Evolutionary conservation across 352 stramenopile genomes (phyloP).

Genomic region (Blastocystis sp.): DNA sequence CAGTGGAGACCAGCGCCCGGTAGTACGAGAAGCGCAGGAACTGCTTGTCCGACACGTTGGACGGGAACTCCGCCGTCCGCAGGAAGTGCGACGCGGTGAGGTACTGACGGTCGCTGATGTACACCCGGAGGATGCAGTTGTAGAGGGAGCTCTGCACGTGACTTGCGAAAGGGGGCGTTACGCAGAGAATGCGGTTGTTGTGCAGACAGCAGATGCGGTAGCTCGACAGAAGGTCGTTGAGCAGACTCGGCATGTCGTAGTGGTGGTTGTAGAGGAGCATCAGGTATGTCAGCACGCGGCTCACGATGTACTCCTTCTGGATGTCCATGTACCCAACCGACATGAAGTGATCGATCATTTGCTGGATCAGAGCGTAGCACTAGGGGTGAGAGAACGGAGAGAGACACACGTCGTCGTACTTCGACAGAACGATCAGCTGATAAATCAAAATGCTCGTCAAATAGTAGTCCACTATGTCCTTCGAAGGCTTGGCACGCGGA

Average conservation of each 20-base stretch:
- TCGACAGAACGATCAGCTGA: background rate
- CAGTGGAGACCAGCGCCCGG: slow-evolving; percentile 10
- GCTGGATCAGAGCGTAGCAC: background rate
- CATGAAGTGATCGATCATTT: slow-evolving; percentile 4
- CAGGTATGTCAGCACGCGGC: slow-evolving; percentile 16
- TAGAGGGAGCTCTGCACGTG: slow-evolving; percentile 22
- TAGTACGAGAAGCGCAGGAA: slow-evolving; percentile 43
- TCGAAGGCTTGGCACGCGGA: background rate
- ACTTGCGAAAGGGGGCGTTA: background rate
- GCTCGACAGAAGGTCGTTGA: background rate
- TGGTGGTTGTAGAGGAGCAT: slow-evolving; percentile 42
- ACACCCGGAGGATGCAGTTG: slow-evolving; percentile 45
- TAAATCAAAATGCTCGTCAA: slow-evolving; percentile 42
- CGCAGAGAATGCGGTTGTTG: slow-evolving; percentile 48
- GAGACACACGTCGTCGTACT: slow-evolving; percentile 7
- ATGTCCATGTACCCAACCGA: slow-evolving; percentile 35
- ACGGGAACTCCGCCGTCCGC: background rate
- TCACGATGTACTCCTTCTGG: slow-evolving; percentile 55
- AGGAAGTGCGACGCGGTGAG: slow-evolving; percentile 19
- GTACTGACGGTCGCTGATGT: slow-evolving; percentile 28
- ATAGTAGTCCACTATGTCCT: slow-evolving; percentile 54
- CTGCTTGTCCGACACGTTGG: slow-evolving; percentile 41
- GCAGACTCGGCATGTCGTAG: background rate
- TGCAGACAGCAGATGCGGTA: slow-evolving; percentile 48
- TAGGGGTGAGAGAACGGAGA: background rate